These are phyloP conservation scores for Henckelia pumila DNA, from an alignment of 257 asterid genomes.

Conservation along the genomic window DNA sequence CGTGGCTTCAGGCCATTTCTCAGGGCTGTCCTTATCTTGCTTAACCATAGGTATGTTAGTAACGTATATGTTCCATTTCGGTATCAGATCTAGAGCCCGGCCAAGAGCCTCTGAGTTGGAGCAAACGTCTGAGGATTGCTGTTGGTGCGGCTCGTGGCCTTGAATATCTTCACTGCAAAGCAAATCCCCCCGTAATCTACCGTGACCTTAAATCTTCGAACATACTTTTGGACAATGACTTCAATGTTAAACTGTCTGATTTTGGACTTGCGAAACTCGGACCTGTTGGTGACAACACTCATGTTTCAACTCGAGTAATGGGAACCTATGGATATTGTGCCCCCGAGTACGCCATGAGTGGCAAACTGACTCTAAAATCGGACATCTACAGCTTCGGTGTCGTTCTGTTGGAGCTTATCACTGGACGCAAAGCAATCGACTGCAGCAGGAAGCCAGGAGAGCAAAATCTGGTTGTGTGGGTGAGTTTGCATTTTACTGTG, in stretches of 20 bases:
- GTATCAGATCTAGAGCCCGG: constrained; percentile 47
- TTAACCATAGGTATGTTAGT: neutral
- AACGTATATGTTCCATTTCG: neutral
- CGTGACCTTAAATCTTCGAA: constrained; percentile 84
- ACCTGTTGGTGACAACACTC: constrained; percentile 86
- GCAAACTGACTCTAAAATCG: constrained; percentile 79
- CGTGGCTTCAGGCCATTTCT: neutral
- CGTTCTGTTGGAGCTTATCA: constrained; percentile 77
- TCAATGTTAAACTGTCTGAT: constrained; percentile 80
- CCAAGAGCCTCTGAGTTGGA: constrained; percentile 64
- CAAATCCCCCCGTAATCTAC: constrained; percentile 84
- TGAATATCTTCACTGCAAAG: constrained; percentile 76
- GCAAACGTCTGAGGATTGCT: constrained; percentile 75
- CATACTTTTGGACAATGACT: constrained; percentile 73
- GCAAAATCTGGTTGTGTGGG: constrained; percentile 84
- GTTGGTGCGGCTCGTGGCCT: constrained; percentile 87
- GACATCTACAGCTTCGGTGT: constrained; percentile 94
- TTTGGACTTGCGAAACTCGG: constrained; percentile 91
- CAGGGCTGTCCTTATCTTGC: neutral
- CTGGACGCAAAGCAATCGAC: constrained; percentile 77
- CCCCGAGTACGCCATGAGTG: constrained; percentile 87
- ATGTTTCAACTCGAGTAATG: constrained; percentile 93
- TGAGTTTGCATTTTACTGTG: constrained; percentile 34
- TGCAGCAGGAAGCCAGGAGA: constrained; percentile 46
- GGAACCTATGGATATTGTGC: constrained; percentile 94